phyloP scores from a whole-genome alignment of 352 stramenopile genomes.

The Elongisporangium undulatum region DNA sequence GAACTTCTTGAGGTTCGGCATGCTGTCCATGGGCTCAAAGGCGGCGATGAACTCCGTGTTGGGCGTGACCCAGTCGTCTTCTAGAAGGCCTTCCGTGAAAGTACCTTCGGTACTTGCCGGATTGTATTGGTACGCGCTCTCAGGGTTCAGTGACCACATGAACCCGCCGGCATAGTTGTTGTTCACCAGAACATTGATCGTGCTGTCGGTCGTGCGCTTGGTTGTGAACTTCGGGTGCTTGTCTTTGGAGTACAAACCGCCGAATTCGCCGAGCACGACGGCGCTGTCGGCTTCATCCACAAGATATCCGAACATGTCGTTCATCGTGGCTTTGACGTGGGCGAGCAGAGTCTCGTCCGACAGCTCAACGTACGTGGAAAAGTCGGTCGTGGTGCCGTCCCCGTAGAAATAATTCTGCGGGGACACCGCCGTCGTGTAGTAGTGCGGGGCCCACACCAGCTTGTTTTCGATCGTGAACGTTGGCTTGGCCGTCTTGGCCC shows the following conservation, averaged over 20 bases:
- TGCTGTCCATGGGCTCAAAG: slow-evolving; percentile 58
- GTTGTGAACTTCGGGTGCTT: slow-evolving; percentile 62
- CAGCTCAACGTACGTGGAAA: slow-evolving; percentile 53
- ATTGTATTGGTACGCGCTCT: slow-evolving; percentile 78
- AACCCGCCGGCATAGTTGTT: slow-evolving; percentile 68
- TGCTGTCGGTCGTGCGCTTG: slow-evolving; percentile 68
- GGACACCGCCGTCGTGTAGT: slow-evolving; percentile 75
- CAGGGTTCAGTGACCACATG: slow-evolving; percentile 83
- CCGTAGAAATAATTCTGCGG: slow-evolving; percentile 78
- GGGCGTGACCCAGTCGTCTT: slow-evolving; percentile 76
- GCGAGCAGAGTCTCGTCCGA: slow-evolving; percentile 42
- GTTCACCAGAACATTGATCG: slow-evolving; percentile 58
- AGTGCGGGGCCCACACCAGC: slow-evolving; percentile 77
- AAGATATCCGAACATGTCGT: slow-evolving; percentile 78
- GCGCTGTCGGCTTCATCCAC: slow-evolving; percentile 38
- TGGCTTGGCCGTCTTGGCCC: slow-evolving; percentile 35
- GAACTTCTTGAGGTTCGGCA: slow-evolving; percentile 55
- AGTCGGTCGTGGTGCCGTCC: slow-evolving; percentile 39
- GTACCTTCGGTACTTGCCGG: slow-evolving; percentile 42
- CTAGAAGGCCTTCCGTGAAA: slow-evolving; percentile 68
- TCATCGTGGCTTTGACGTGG: slow-evolving; percentile 54
- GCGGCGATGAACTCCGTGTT: slow-evolving; percentile 65
- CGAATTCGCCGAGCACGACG: slow-evolving; percentile 74
- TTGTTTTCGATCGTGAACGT: slow-evolving; percentile 65
- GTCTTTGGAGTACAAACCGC: slow-evolving; percentile 65